Evolutionary conservation across 2,329 filamentous ascomycete genomes (phyloP), one percentile per base, ranked within the genome.

Genomic region (Dothideomycetes sp.): DNA sequence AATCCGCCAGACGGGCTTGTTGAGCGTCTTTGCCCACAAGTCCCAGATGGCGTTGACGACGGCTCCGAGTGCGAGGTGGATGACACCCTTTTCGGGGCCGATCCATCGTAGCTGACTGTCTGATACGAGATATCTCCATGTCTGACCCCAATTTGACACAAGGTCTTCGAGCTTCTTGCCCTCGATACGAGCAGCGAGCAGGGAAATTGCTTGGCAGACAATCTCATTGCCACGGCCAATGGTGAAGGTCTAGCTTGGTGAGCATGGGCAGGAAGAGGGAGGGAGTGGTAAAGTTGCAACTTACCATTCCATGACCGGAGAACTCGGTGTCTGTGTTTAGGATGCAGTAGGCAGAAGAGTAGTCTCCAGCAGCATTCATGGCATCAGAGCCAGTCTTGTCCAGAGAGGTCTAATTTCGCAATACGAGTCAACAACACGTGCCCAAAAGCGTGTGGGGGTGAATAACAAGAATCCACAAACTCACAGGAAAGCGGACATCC

Each of bases 321-420:
- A 73, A 73, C 9, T 72, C 57, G 1, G 81, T 80, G 57, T 93
- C 81, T 0, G 87, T 94, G 56, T 85, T 68, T 36, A 95, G 68
- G 53, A 94, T 89, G 61, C 86, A 94, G 69, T 94, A 95, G n/a
- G 88, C 87, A 10, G 87, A 73, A 2, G 86, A 94, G 65, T 94
- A 94, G 63, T 94, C 86, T 45, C 86, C 84, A 2, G 87, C 86
- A 3, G 84, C 83, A 57, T 95, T 94, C 88, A 94, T 95, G 55
- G 86, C 88, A 74, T 95, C 88, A 7, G 85, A 93, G 53, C 87
- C 87, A n/a, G 86, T 94, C 68, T 89, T 91, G 65, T 94, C 86
- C 45, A 95, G 77, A 31, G 87, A 94, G n/a, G 87, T 95, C 61
- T 75, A 37, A 5, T 16, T 15, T 24, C 14, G n/a, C n/a, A n/a